Base-by-base conservation (phyloP, 768 basidiomycete species). In the Termitomyces sp. region DNA sequence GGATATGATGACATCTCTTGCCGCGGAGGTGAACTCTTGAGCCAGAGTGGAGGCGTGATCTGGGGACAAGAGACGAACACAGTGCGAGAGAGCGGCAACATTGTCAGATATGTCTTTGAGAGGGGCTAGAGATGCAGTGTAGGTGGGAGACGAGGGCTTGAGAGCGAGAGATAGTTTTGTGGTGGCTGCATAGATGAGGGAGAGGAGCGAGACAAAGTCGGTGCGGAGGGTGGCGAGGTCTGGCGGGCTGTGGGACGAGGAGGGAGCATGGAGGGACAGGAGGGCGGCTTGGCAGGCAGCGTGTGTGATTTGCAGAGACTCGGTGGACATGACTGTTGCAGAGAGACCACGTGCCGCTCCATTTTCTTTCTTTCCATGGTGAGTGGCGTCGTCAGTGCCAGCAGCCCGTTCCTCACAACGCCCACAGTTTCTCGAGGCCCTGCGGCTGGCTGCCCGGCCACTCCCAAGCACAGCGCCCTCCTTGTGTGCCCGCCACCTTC, bases 91-190 rank as follows among this genome's bases (percentile, higher is more conserved):
- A 0, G 81, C 78, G 12, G 79, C 71, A 48, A 80, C 66, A 56
- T 82, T 78, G 30, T 75, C 72, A 4, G 79, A 71, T 44, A 86
- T 73, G 60, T 87, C 86, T 57, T 73, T 79, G 55, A 87, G 75
- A 24, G 86, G 76, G 8, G 76, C 61, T 13, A 81, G 64, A 13
- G 84, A 74, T 1, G 86, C 81, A 3, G 75, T 66, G 65, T 82
- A 79, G 5, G 83, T 73, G 1, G 83, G 83, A 0, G 77, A 73
- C 4, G 81, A 69, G 6, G 87, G 84, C 45, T 86, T 88, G 53
- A 88, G 76, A 1, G 81, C 76, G 36, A 91, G 78, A 4, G 88
- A 76, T 27, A 88, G 68, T 65, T 86, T 89, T 20, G 87, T 89
- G 5, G 80, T 72, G 33, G 79, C 71, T 22, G 74, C 69, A 68